Base-by-base conservation (phyloP, 1,284 basidiomycete genomes). In the Hypsizygus ulmarius region DNA sequence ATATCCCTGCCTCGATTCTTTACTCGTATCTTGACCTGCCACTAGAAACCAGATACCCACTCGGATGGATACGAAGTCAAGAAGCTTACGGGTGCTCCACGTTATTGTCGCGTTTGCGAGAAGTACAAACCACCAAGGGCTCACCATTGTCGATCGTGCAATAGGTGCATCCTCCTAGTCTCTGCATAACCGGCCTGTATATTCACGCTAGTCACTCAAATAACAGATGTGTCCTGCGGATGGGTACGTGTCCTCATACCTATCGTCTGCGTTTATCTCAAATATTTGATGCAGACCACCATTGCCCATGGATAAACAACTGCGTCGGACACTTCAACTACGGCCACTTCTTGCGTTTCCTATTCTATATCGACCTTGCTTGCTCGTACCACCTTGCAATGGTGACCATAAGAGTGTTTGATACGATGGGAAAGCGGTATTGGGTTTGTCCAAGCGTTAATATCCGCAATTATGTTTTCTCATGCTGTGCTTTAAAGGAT, bases 301-400 rank as follows among this genome's bases (percentile, higher is more conserved):
- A 96, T 59, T 96, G 93, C 64, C 89, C 89, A 16, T 93, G 89
- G 90, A 84, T 90, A 47, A 90, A 91, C 62, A 92, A 91, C 64
- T 93, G 93, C 62, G 87, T 97, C 54, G 94, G 93, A 0, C 87
- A 92, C 66, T 81, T 77, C 69, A 97, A 96, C 66, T 86, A 95
- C 54, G 87, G 87, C 0, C 82, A 95, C 68, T 98, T 98, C 64
- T 72, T 97, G 47, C 87, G 94, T 15, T 97, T 97, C 69, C 79
- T 97, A 2, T 86, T 94, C 66, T 94, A 79, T 59, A 94, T 99
- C 47, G 90, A 96, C 62, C 35, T 94, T n/a, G 83, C 91, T 5
- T 93, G 90, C 63, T 70, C 79, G 1, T 95, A 92, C 60, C 93
- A 97, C 61, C 62, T 93, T 29, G 66, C 67, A 21, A 93, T 97